Evolutionary conservation across 345 rosid genomes (phyloP).

Genomic region (Pseudoturritis turrita): DNA sequence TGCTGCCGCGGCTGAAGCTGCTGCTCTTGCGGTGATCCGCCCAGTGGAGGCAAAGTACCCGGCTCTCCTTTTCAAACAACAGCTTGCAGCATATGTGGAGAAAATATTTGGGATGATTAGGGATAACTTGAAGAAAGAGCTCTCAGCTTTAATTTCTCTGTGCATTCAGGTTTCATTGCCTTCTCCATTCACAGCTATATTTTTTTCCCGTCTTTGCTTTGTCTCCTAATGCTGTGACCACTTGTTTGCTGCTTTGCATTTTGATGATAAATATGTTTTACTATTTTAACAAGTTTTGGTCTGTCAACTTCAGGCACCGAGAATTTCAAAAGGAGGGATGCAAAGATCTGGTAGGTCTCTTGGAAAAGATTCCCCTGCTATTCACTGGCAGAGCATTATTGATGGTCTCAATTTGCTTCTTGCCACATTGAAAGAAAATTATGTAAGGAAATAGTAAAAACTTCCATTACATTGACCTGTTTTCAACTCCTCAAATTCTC

Average conservation of each 20-base stretch:
- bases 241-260: not conserved
- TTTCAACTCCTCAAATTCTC: constrained; percentile 8
- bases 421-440: constrained; percentile 74
- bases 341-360: constrained; percentile 80
- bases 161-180: constrained; percentile 78
- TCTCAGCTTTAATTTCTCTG: constrained; percentile 64
- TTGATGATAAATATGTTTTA: not conserved
- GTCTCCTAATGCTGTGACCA: not conserved
- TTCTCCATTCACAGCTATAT: constrained; percentile 12
- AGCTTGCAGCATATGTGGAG: constrained; percentile 97
- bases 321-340: constrained; percentile 78
- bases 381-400: constrained; percentile 97
- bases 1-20: constrained; percentile 75
- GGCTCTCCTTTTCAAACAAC: constrained; percentile 96
- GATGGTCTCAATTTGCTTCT: constrained; percentile 83
- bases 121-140: constrained; percentile 94
- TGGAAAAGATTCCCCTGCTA: constrained; percentile 80
- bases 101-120: constrained; percentile 94
- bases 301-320: constrained; percentile 66
- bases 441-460: constrained; percentile 45
- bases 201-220: not conserved
- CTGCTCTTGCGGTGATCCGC: constrained; percentile 70
- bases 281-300: constrained; percentile 8
- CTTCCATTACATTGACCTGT: not conserved
- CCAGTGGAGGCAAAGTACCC: constrained; percentile 98